Evolutionary conservation across 1,284 basidiomycete species (phyloP), one percentile per base, ranked within the genome.

Genomic region (Farysia itapuensis): DNA sequence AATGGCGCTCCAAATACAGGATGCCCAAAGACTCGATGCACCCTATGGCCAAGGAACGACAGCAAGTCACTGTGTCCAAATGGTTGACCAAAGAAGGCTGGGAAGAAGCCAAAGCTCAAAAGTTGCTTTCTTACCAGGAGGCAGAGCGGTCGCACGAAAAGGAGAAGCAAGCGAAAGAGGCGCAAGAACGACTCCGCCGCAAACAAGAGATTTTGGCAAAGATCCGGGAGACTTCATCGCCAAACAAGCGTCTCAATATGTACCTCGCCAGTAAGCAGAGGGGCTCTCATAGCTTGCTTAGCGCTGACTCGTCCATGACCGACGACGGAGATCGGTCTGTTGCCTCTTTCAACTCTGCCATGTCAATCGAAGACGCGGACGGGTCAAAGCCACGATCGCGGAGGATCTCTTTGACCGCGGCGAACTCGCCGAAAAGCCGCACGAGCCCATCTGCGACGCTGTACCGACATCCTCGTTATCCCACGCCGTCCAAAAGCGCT

Each of bases 21-120:
- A 72, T 70, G 67, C 71, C 71, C 6, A 53, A 53, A 25, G 70
- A 70, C 40, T 67, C 71, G 14, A 28, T 47, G 7, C 71, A 73
- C 33, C 67, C 71, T 9, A 68, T 70, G 54, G 61, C 69, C 4
- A 60, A 50, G 20, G 47, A 63, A 15, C 45, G 39, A 35, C 61
- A 70, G 9, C 64, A 69, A 12, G 64, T 64, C 12, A 49, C 61
- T 14, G 56, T 64, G 0, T 54, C 61, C 35, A 54, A 53, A 39
- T 73, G 60, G 43, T 40, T 73, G 7, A 66, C 60, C 8, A 64
- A 70, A 33, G 49, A 56, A 0, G 67, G 70, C 25, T 73, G 67
- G 58, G 67, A 72, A 20, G 70, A 72, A 8, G 57, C 58, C 14
- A 61, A 60, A 29, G 45, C 52, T 1, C 50, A 66, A 31, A 73